Percentiles rank a stretch among this genome's conserved stretches.
Conservation (phyloP, 352 stramenopile species). For the Phytophthora fragariae region DNA sequence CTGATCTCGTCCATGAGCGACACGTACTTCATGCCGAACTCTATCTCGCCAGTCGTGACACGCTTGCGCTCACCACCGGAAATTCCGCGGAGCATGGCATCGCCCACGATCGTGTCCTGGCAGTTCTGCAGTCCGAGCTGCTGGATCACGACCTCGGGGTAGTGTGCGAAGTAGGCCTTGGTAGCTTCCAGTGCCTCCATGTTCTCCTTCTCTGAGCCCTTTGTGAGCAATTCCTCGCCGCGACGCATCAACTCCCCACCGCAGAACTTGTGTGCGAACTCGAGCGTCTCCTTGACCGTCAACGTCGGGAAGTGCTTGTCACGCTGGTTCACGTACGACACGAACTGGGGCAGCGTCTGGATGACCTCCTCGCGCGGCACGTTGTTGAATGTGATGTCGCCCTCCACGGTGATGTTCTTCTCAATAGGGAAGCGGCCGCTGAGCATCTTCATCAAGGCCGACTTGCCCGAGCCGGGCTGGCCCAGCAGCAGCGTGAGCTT, state of each 20-base stretch:
- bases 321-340: slow-evolving; percentile 50
- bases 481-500: slow-evolving; percentile 44
- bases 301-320: slow-evolving; percentile 59
- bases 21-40: slow-evolving; percentile 73
- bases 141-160: background rate
- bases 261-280: slow-evolving; percentile 53
- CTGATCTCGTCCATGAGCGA: slow-evolving; percentile 84
- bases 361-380: slow-evolving; percentile 31
- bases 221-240: slow-evolving; percentile 31
- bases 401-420: slow-evolving; percentile 45
- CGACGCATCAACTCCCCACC: slow-evolving; percentile 30
- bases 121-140: no score
- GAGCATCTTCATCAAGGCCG: slow-evolving; percentile 48
- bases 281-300: slow-evolving; percentile 56
- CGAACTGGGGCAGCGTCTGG: slow-evolving; percentile 45
- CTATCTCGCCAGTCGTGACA: slow-evolving; percentile 68
- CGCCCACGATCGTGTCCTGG: no score
- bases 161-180: slow-evolving; percentile 21
- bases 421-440: slow-evolving; percentile 39
- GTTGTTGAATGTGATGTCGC: slow-evolving; percentile 46
- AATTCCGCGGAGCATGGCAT: no score
- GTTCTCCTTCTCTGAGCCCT: slow-evolving; percentile 17
- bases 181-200: slow-evolving; percentile 16
- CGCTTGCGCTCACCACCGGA: slow-evolving; percentile 56
- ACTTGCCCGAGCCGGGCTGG: slow-evolving; percentile 38